A percentile compares a stretch with the other conserved stretches of the same genome.
Evolutionary conservation across 805 yeast genomes (phyloP).

Genomic region (Komagataella kurtzmanii): DNA sequence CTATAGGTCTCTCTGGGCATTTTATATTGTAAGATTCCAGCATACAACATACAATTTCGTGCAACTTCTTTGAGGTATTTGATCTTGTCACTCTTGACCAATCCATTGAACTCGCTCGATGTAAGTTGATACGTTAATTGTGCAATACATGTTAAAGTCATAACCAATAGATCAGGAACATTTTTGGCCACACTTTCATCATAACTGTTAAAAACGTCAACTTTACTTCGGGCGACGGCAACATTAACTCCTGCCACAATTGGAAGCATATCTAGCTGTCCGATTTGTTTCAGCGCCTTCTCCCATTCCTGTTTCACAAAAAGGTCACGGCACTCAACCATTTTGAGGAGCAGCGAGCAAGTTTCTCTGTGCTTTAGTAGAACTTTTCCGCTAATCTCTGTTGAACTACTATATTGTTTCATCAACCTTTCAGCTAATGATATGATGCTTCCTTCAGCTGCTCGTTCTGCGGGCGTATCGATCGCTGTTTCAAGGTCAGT

Average conservation of each 20-base stretch:
- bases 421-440: slow-evolving; percentile 30
- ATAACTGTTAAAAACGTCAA: slow-evolving; percentile 51
- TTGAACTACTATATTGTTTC: slow-evolving; percentile 36
- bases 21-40: slow-evolving; percentile 87
- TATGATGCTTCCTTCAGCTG: slow-evolving; percentile 30
- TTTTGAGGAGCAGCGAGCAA: slow-evolving; percentile 45
- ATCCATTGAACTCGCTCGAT: slow-evolving; percentile 21
- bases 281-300: slow-evolving; percentile 39
- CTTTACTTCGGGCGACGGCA: slow-evolving; percentile 45
- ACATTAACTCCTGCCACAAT: slow-evolving; percentile 33
- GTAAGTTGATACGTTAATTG: slow-evolving; percentile 34
- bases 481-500: slow-evolving; percentile 51
- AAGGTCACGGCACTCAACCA: slow-evolving; percentile 53
- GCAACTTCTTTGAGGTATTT: slow-evolving; percentile 48
- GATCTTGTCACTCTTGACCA: slow-evolving; percentile 39
- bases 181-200: slow-evolving; percentile 67
- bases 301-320: slow-evolving; percentile 49
- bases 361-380: slow-evolving; percentile 46
- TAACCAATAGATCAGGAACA: slow-evolving; percentile 66
- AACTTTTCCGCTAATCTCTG: slow-evolving; percentile 44
- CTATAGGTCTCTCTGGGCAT: slow-evolving; percentile 83
- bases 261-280: slow-evolving; percentile 55
- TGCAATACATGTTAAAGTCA: slow-evolving; percentile 69
- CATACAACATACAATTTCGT: slow-evolving; percentile 83
- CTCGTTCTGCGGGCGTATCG: slow-evolving; percentile 15